phyloP scores from a whole-genome alignment of 257 asterid species.

The Solanum bulbocastanum region DNA sequence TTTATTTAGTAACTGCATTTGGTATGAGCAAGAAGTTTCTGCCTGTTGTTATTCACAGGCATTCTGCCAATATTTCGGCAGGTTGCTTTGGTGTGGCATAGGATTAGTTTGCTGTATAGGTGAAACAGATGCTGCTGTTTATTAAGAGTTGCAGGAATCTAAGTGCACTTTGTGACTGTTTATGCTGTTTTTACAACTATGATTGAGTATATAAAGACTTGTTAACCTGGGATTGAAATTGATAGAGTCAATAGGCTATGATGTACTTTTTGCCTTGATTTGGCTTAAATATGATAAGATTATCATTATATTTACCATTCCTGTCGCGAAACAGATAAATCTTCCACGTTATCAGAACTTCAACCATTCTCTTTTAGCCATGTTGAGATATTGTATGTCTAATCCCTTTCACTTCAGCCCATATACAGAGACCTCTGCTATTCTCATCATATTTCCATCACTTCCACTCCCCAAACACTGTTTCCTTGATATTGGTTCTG shows the following conservation, averaged over 20 bases:
- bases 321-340: neutral
- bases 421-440: constrained; percentile 8
- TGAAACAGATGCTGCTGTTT: neutral
- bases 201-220: neutral
- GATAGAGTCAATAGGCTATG: neutral
- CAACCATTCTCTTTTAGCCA: neutral
- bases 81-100: neutral
- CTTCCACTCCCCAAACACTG: constrained; percentile 13
- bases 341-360: neutral
- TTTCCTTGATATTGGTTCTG: constrained; percentile 7
- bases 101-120: neutral
- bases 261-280: neutral
- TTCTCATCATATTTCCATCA: constrained; percentile 10
- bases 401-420: constrained; percentile 16
- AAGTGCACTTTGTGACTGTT: neutral
- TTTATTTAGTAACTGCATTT: neutral
- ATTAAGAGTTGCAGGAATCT: neutral
- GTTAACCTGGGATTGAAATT: neutral
- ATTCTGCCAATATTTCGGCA: neutral
- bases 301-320: neutral
- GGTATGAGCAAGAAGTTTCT: neutral
- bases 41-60: neutral
- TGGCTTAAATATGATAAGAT: neutral
- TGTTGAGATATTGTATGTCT: constrained; percentile 14
- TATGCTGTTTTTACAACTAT: neutral